Evolutionary conservation across 768 basidiomycete genomes (phyloP).

Genomic region (Cyathus striatus): DNA sequence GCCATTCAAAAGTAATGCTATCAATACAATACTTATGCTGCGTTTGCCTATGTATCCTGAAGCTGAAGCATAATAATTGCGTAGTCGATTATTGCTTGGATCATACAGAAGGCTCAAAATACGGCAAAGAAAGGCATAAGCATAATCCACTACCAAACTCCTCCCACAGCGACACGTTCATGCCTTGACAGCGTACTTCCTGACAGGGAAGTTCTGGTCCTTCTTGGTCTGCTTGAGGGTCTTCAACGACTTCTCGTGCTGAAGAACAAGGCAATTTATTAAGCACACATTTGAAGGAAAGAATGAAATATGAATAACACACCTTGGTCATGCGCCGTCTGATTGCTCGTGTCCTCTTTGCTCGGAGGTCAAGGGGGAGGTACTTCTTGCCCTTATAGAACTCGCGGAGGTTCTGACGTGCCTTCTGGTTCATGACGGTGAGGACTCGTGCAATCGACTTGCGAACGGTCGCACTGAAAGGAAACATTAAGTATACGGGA

Average conservation of each 20-base stretch:
- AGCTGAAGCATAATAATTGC: no score
- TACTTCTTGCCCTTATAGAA: conserved; percentile 98
- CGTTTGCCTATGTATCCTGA: no score
- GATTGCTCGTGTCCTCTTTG: conserved; percentile 98
- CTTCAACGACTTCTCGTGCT: conserved; percentile 83
- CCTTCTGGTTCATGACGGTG: conserved; percentile 98
- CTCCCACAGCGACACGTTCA: conserved; percentile 24
- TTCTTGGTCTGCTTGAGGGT: conserved; percentile 94
- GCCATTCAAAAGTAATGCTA: no score
- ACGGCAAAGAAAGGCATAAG: conserved; percentile 11
- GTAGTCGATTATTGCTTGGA: conserved; percentile 11
- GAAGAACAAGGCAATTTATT: conserved; percentile 2
- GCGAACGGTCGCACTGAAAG: conserved; percentile 82
- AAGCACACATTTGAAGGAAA: not conserved
- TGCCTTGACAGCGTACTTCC: conserved; percentile 97
- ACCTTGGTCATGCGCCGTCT: conserved; percentile 91
- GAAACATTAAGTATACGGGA: not conserved
- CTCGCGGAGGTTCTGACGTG: conserved; percentile 93
- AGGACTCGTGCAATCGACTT: conserved; percentile 98
- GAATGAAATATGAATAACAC: conserved; percentile 14
- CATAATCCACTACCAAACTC: conserved; percentile 4
- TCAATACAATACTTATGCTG: no score
- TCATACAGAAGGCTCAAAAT: conserved; percentile 17
- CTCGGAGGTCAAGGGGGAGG: conserved; percentile 93
- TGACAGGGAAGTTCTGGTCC: conserved; percentile 86